Evolutionary conservation across 2,329 filamentous ascomycete species (phyloP).

Genomic region (Hirsutella rhossiliensis): DNA sequence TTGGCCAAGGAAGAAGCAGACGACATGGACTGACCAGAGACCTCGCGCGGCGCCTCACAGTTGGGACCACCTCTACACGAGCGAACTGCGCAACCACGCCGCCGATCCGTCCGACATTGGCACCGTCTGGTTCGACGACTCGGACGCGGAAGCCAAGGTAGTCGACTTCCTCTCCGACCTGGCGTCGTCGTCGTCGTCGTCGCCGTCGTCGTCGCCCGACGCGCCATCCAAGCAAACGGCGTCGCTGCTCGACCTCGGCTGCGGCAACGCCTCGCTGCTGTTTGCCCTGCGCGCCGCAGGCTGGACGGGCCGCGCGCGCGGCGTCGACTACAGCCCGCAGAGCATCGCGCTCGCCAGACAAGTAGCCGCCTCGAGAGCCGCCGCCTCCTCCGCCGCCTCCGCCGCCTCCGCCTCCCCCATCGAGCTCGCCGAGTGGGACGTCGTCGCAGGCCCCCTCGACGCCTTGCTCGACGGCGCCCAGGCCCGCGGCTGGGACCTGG

Average conservation of each 20-base stretch:
- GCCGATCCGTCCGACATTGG: constrained; percentile 67
- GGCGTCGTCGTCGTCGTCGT: background rate
- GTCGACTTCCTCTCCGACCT: constrained; percentile 48
- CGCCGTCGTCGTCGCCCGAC: constrained; percentile 7
- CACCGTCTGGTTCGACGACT: constrained; percentile 94
- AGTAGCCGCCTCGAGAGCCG: constrained; percentile 33
- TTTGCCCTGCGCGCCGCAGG: constrained; percentile 56
- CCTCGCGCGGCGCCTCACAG: constrained; percentile 26
- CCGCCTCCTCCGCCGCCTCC: constrained; percentile 4
- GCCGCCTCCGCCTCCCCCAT: constrained; percentile 14
- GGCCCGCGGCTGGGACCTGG: constrained; percentile 63
- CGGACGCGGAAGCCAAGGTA: constrained; percentile 73
- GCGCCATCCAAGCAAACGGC: constrained; percentile 15
- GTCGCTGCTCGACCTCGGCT: constrained; percentile 75
- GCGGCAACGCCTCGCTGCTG: constrained; percentile 87
- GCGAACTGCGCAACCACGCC: constrained; percentile 59
- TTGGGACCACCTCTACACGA: constrained; percentile 65
- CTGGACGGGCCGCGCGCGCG: constrained; percentile 62
- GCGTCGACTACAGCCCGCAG: constrained; percentile 73
- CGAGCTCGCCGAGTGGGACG: constrained; percentile 48
- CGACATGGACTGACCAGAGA: too few species aligned
- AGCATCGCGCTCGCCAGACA: constrained; percentile 63
- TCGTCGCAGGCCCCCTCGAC: constrained; percentile 33
- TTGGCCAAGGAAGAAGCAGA: too few species aligned
- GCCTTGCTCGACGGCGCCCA: constrained; percentile 19